Evolutionary conservation across 495 filamentous ascomycete species (phyloP).

Genomic region (Lasiosphaeriaceae sp.): DNA sequence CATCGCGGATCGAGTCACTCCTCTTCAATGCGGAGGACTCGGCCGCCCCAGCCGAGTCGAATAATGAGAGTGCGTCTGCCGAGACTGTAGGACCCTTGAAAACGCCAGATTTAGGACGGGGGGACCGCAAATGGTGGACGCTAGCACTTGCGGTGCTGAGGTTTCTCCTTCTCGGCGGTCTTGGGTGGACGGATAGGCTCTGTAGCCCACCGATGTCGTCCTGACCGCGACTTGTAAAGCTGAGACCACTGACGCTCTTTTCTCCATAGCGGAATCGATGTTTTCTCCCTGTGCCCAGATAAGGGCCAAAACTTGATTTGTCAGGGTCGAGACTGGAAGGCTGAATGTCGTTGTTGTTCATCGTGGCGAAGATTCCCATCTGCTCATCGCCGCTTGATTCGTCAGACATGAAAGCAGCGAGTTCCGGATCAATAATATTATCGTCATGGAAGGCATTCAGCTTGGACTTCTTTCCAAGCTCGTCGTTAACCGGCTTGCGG

Average conservation of each 20-base stretch:
- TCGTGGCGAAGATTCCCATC: slow-evolving; percentile 75
- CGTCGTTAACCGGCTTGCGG: slow-evolving; percentile 69
- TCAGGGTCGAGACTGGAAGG: slow-evolving; percentile 47
- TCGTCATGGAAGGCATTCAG: slow-evolving; percentile 93
- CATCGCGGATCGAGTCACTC: slow-evolving; percentile 81
- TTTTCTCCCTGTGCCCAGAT: slow-evolving; percentile 65
- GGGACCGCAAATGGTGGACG: slow-evolving; percentile 63
- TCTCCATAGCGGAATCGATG: slow-evolving; percentile 69
- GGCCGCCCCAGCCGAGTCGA: slow-evolving; percentile 24
- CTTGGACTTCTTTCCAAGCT: slow-evolving; percentile 52
- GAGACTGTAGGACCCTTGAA: slow-evolving; percentile 40
- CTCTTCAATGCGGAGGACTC: slow-evolving; percentile 62
- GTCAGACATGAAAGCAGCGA: slow-evolving; percentile 94
- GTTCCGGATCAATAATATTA: slow-evolving; percentile 95
- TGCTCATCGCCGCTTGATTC: slow-evolving; percentile 90
- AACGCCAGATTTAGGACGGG: slow-evolving; percentile 49
- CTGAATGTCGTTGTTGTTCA: slow-evolving; percentile 45
- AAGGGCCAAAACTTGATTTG: slow-evolving; percentile 42
- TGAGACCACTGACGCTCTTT: slow-evolving; percentile 60
- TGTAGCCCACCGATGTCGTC: slow-evolving; percentile 33
- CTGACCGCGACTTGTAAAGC: slow-evolving; percentile 52
- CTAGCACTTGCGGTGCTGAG: slow-evolving; percentile 68
- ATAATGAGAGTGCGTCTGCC: slow-evolving; percentile 36
- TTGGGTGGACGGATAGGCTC: slow-evolving; percentile 52
- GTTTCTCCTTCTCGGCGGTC: slow-evolving; percentile 65